Evolutionary conservation across 306 rosid genomes (phyloP), one percentile per base, ranked within the genome.

Genomic region (Hippophae rhamnoides): DNA sequence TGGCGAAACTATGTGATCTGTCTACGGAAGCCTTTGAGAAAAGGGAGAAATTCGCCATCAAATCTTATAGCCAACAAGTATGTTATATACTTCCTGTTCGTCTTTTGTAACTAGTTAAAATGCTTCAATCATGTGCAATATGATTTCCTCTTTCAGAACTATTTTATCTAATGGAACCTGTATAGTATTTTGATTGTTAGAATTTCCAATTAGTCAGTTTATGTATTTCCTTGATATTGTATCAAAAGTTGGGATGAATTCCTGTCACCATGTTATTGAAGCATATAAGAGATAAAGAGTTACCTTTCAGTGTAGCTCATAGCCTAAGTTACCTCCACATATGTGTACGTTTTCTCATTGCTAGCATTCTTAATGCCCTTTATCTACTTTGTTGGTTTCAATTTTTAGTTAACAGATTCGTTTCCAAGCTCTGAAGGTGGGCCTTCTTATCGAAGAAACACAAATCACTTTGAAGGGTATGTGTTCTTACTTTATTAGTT

Each of bases 1-100:
- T 85, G 85, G 79, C 65, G 6, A 80, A 71, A 53, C 68, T 92
- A 47, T 66, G 81, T 52, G 81, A 74, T 58, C 70, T 41, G 64
- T 67, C 90, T 42, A 49, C 47, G 27, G 51, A 11, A 43, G 38
- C 65, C 38, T 66, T 52, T 11, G 86, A 71, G 64, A 66, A 74
- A 76, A 41, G 61, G 68, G 72, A 63, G 44, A 57, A 60, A 70
- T 75, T 54, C 64, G 60, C 51, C 26, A 41, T 53, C 69, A 75
- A 70, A 67, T 72, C 83, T 31, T 31, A 2, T 31, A 31, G 64
- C 52, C 46, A 47, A 52, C 53, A 47, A 41, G 38, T 31, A 31
- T 31, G 38, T 31, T 31, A 31, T 31, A 31, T 31, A 31, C 38
- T 31, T 31, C 38, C 38, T 31, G 38, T 31, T 31, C 5, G 38